Evolutionary conservation across 2,329 filamentous ascomycete species (phyloP), one percentile per base, ranked within the genome.

Genomic region (Sclerotiophoma versabilis): DNA sequence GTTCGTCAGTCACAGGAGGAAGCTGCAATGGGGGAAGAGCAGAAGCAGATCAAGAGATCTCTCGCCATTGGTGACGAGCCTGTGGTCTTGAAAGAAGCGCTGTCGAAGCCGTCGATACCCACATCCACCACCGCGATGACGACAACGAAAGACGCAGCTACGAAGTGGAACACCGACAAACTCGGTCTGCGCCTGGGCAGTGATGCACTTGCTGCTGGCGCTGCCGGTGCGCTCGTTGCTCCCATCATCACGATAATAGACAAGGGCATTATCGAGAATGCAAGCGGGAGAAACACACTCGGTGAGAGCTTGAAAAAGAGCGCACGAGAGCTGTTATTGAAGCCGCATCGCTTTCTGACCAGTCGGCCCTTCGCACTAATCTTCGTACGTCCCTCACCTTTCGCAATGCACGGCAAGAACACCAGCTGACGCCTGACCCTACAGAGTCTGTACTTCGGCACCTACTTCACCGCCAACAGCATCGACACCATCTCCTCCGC

Each of bases 191-290:
- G 92, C 46, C 70, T 96, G 11, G 84, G 81, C 36, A 84, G 86
- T 14, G 92, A 96, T 77, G 75, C 84, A 19, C 74, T 84, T 37
- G 87, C 88, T 66, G 92, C 91, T 1, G 82, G 84, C 2, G 83
- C 84, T 38, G 91, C 92, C 10, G 91, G 89, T 2, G 84, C 83
- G 6, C 78, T 95, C 57, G 89, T 96, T 41, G 91, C 92, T 49
- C 92, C 93, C 1, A 72, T 96, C 32, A 93, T 96, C 59, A 90
- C 89, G 30, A 88, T 95, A 62, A 95, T 97, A 75, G 92, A 96
- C 15, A 60, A 88, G 70, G 87, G 85, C 54, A 91, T 92, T 68
- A 92, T 92, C 80, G 89, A 92, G 76, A 92, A 92, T 73, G 87
- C 89, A n/a, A 90, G 88, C 1, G 89, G 89, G 59, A 81, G 85